Base-by-base conservation (phyloP, 345 rosid species). In the Dipteronia dyeriana region DNA sequence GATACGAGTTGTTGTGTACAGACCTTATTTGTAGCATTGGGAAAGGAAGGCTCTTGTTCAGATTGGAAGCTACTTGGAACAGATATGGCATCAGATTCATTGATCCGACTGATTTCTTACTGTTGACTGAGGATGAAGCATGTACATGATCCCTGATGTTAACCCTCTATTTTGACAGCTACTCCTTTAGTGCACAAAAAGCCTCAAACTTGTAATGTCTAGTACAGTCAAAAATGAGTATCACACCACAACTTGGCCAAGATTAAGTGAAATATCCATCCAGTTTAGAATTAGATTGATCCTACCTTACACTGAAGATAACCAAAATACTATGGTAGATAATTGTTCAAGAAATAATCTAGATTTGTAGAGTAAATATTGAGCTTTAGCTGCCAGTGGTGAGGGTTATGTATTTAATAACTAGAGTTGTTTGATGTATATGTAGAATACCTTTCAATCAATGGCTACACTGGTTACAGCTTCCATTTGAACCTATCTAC, bases 21-120 rank as follows among this genome's bases (percentile, higher is more conserved):
- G 41, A 60, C 49, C 64, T 25, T 31, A 22, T 3, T 67, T 67
- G 39, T 66, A 26, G 73, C 69, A 68, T 68, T 41, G 67, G 71
- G 20, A 57, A 26, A 22, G 41, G 43, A 75, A 75, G 39, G 57
- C 11, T 23, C 54, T 38, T 59, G 45, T 31, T 26, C 13, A 19
- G 29, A 8, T 54, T 64, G 62, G 26, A 57, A 38, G 61, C 61
- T 75, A 14, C 26, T 65, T 64, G 61, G 70, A 57, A 57, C 38
- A 60, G 34, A 47, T 75, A 68, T 39, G n/a, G 43, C 56, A 26
- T 57, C 51, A 60, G 71, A 68, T 10, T 70, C 23, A 6, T 26
- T 74, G 41, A 29, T 66, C 56, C 75, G 68, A 76, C 4, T 69
- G 13, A 54, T 45, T 23, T 29, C 59, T 57, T 23, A 41, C 9